Evolutionary conservation across 148 eudicot genomes (phyloP).

Genomic region (Cornus controversa): DNA sequence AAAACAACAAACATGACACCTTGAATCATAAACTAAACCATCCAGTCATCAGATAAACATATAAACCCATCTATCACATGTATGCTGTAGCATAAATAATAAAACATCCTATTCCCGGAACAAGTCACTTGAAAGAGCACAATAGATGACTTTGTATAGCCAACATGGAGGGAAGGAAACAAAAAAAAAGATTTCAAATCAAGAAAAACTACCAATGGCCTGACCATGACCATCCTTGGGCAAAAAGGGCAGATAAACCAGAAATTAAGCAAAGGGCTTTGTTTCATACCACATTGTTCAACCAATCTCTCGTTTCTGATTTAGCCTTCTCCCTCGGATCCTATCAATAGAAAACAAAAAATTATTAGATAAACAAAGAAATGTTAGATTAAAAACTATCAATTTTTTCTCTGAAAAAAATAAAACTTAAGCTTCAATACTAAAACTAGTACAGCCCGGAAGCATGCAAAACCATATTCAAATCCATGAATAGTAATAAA

Average conservation of each 20-base stretch:
- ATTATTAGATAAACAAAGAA: conserved; percentile 1
- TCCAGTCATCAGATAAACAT: not conserved
- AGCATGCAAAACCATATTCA: not conserved
- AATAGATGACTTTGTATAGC: not conserved
- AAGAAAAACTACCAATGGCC: not conserved
- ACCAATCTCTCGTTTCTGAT: conserved; percentile 98
- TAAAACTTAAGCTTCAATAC: not conserved
- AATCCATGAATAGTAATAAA: not conserved
- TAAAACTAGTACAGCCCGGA: not conserved
- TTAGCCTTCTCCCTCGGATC: conserved; percentile 99
- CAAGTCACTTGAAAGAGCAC: not conserved
- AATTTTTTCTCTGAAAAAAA: not conserved
- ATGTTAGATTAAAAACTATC: not conserved
- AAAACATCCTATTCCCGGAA: not conserved
- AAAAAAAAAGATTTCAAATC: not conserved
- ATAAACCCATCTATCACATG: not conserved
- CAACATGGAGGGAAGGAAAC: not conserved
- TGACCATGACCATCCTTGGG: not conserved
- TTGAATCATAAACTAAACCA: too few relatives aligned
- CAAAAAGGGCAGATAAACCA: not conserved
- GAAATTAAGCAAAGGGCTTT: conserved; percentile 1
- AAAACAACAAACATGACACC: too few relatives aligned
- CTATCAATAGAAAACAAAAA: conserved; percentile 31
- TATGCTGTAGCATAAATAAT: not conserved
- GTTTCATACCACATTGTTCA: conserved; percentile 86